These are phyloP conservation scores for Aquilaria agallochum DNA, from an alignment of 441 rosid genomes.

Conservation along the genomic window DNA sequence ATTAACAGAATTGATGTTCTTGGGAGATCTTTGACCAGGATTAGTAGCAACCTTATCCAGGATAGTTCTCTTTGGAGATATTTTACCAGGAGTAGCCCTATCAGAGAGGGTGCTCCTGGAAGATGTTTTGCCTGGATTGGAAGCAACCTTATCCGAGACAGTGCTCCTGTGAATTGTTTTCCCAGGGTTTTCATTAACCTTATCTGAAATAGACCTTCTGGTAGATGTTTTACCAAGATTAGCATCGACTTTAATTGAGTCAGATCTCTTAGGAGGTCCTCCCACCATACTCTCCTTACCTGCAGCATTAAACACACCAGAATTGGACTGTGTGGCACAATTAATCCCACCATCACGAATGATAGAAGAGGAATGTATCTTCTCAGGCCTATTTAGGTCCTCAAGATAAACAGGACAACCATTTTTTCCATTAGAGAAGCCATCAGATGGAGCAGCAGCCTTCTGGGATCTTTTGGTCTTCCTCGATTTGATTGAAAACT, in stretches of 20 bases:
- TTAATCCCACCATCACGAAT: constrained; percentile 5
- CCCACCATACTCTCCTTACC: constrained; percentile 22
- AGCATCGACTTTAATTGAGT: constrained; percentile 30
- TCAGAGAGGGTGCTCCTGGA: background rate
- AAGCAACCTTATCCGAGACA: constrained; percentile 29
- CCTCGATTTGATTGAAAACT: constrained; percentile 20
- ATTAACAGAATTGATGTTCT: too few relatives aligned
- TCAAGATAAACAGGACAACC: constrained; percentile 25
- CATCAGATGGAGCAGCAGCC: constrained; percentile 9
- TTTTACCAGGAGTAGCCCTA: too few relatives aligned
- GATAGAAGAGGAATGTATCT: constrained; percentile 20
- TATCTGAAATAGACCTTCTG: too few relatives aligned
- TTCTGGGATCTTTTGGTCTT: constrained; percentile 20
- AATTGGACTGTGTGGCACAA: constrained; percentile 18
- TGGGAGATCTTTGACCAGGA: too few relatives aligned
- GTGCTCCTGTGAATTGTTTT: constrained; percentile 18
- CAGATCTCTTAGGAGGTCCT: constrained; percentile 17
- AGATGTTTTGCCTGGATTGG: constrained; percentile 29
- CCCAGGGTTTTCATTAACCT: background rate
- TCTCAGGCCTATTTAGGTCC: constrained; percentile 27
- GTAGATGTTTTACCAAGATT: constrained; percentile 12
- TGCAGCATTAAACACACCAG: constrained; percentile 21
- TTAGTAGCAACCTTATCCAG: too few relatives aligned
- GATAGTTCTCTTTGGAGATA: too few relatives aligned
- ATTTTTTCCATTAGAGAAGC: constrained; percentile 8